Evolutionary conservation across 768 basidiomycete species (phyloP).

Genomic region (Pleurotus tuber-regium): DNA sequence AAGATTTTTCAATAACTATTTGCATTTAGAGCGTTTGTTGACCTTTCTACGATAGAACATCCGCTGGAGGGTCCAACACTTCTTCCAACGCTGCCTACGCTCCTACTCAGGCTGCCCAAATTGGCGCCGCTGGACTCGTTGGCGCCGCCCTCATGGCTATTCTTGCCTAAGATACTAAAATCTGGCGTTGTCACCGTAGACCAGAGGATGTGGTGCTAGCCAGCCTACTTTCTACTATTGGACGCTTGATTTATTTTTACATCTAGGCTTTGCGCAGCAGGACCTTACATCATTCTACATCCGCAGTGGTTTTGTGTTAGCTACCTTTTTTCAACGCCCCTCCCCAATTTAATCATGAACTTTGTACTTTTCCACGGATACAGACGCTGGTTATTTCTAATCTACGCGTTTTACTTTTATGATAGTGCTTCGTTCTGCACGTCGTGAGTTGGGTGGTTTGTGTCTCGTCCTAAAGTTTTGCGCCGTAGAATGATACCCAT

Average conservation of each 20-base stretch:
- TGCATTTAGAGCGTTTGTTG: slow-evolving; percentile 10
- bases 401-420: too few species aligned
- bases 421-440: not conserved
- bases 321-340: too few species aligned
- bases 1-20: not conserved
- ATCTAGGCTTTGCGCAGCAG: not conserved
- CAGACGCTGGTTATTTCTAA: too few species aligned
- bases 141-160: slow-evolving; percentile 44
- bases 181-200: not conserved
- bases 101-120: slow-evolving; percentile 27
- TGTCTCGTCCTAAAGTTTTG: too few species aligned
- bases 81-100: slow-evolving; percentile 26
- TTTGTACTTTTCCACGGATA: not conserved
- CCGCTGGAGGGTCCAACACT: not conserved
- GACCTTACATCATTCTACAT: not conserved
- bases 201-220: not conserved
- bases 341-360: not conserved
- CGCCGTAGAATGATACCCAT: too few species aligned
- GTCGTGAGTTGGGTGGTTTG: not conserved
- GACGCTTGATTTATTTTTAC: not conserved
- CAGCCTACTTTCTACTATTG: not conserved
- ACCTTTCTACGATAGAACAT: not conserved
- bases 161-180: slow-evolving; percentile 29
- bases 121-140: slow-evolving; percentile 40
- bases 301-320: not conserved